Evolutionary conservation across 129 eudicot genomes (phyloP), one percentile per base, ranked within the genome.

Genomic region (Tagetes patula): DNA sequence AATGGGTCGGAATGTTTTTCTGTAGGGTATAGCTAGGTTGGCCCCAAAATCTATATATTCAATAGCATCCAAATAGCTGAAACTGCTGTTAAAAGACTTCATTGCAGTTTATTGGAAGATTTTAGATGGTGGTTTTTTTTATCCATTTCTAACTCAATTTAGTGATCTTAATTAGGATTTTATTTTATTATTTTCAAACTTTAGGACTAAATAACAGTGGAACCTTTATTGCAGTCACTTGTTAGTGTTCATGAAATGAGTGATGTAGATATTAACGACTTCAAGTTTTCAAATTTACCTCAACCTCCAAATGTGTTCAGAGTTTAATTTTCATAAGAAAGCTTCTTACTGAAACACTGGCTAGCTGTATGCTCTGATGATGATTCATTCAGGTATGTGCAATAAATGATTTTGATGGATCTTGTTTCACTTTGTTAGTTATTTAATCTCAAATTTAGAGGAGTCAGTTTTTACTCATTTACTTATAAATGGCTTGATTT

Each of bases 51-150:
- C 3, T 56, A 5, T 67, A 13, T 47, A 47, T 74, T 32, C 49
- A 33, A 54, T 55, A 95, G 99, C 91, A 90, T 90, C 99, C 99
- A 71, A 85, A 87, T 33, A 75, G 72, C 55, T 83, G 86, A 20
- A 20, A 20, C 27, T 20, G 81, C 84, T 95, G 36, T 75, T 88
- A 79, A 80, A 80, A 78, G 96, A 95, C 56, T 95, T 90, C 39
- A 64, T 48, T 14, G 68, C 74, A 32, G 65, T 95, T 83, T 86
- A 87, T 11, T 86, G 81, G 52, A 80, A 85, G 73, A 52, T 88
- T 52, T 46, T 95, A 65, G 85, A 85, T 47, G 94, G 99, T 95
- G 83, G 71, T 8, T 70, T 38, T 14, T 45, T 6, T 78, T 20
- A 20, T 82, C 41, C 11, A 32, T 34, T 14, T 27, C 30, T 9